Percentiles rank a stretch among this genome's conserved stretches.
Evolutionary conservation across 176 grass and related monocot species (phyloP).

Genomic region (Canna indica): DNA sequence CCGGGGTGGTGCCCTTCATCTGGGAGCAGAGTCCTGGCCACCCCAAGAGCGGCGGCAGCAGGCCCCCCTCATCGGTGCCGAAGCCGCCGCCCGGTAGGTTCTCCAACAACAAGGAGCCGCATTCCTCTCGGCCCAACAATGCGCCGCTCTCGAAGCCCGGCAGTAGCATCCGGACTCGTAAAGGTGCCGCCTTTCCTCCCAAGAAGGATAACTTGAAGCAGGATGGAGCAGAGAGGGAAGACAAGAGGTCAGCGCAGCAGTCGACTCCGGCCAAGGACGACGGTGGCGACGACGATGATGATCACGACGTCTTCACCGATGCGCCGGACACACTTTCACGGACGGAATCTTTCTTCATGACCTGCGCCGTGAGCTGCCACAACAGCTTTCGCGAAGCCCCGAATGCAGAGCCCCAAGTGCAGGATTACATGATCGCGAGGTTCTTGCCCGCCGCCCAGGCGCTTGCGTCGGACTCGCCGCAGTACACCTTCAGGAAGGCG

Average conservation of each 20-base stretch:
- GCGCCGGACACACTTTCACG: conserved; percentile 76
- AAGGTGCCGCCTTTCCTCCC: conserved; percentile 10
- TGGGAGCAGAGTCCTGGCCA: conserved; percentile 81
- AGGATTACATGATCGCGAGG: conserved; percentile 73
- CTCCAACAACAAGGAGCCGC: no score
- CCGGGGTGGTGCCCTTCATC: conserved; percentile 63
- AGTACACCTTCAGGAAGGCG: conserved; percentile 75
- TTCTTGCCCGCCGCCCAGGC: conserved; percentile 80
- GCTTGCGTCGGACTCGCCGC: conserved; percentile 60
- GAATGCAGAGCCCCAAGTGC: neutral
- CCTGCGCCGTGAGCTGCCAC: conserved; percentile 81
- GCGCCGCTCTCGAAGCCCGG: neutral
- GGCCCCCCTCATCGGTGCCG: neutral
- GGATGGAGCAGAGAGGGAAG: neutral
- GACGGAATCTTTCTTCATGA: conserved; percentile 67
- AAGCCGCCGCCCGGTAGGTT: no score
- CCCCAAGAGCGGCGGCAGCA: conserved; percentile 52
- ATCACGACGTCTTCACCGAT: conserved; percentile 63
- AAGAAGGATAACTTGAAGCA: neutral
- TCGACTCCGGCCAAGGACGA: neutral
- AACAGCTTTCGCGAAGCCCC: conserved; percentile 32
- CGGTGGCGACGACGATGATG: conserved; percentile 23
- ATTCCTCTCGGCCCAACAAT: no score
- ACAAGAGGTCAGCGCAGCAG: neutral
- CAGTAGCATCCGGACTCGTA: neutral